These are phyloP conservation scores for Termitomyces sp. DNA, from an alignment of 768 basidiomycete species.

Conservation along the genomic window DNA sequence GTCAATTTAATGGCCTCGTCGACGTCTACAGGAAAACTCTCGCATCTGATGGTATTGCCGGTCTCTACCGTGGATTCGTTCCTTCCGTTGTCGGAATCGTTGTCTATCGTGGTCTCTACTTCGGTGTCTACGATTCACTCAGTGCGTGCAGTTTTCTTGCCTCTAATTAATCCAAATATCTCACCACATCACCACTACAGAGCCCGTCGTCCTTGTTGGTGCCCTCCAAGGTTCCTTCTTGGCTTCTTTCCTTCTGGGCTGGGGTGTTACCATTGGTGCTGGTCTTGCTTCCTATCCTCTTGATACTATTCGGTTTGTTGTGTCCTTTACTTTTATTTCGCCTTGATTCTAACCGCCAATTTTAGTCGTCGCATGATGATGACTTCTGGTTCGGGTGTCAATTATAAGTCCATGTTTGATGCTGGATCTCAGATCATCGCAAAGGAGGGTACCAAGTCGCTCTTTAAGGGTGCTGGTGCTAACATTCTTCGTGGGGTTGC, in stretches of 20 bases:
- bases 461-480: slow-evolving; percentile 99
- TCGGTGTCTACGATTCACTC: slow-evolving; percentile 93
- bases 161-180: slow-evolving; percentile 12
- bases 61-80: slow-evolving; percentile 99
- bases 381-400: slow-evolving; percentile 91
- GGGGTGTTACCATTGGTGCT: slow-evolving; percentile 99
- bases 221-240: slow-evolving; percentile 93
- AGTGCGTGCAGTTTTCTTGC: slow-evolving; percentile 44
- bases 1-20: slow-evolving; percentile 98
- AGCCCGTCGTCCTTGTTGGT: slow-evolving; percentile 97
- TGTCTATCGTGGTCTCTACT: slow-evolving; percentile 99
- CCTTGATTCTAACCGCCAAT: slow-evolving; percentile 17
- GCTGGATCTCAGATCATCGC: slow-evolving; percentile 87
- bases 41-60: slow-evolving; percentile 94
- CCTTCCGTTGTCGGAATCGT: slow-evolving; percentile 99
- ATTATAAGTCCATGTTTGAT: slow-evolving; percentile 99
- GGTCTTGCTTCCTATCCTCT: slow-evolving; percentile 97
- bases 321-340: not conserved
- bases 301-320: slow-evolving; percentile 79
- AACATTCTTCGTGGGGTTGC: slow-evolving; percentile 98
- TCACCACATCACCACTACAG: slow-evolving; percentile 30
- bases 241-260: slow-evolving; percentile 94
- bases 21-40: slow-evolving; percentile 98
- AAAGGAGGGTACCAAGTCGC: slow-evolving; percentile 92
- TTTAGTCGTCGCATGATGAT: slow-evolving; percentile 99